A percentile compares a stretch with the other conserved stretches of the same genome.
phyloP scores from a whole-genome alignment of 2,329 filamentous ascomycete genomes.

The Neofusicoccum umdonicola region DNA sequence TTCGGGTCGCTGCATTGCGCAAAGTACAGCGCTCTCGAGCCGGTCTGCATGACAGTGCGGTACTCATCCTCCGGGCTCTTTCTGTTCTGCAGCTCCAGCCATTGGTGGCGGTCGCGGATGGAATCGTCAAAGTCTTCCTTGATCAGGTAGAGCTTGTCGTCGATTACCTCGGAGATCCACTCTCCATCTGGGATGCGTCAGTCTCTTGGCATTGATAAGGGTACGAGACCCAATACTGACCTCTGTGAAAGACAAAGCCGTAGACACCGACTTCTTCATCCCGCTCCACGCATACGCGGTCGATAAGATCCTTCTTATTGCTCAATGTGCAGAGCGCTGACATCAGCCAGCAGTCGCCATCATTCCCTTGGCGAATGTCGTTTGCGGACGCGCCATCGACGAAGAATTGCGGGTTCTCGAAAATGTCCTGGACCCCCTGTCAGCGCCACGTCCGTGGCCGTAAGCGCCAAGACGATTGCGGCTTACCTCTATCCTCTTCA shows the following conservation, averaged over 20 bases:
- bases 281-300: constrained; percentile 69
- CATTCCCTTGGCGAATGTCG: constrained; percentile 73
- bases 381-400: constrained; percentile 72
- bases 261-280: constrained; percentile 76
- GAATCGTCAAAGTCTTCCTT: constrained; percentile 74
- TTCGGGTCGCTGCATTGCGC: constrained; percentile 71
- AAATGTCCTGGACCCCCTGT: constrained; percentile 67
- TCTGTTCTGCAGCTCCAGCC: constrained; percentile 61
- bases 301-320: constrained; percentile 68
- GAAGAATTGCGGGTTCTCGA: constrained; percentile 72
- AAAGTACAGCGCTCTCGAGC: constrained; percentile 75
- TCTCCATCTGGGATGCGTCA: constrained; percentile 31
- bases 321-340: constrained; percentile 74
- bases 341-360: constrained; percentile 85
- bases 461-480: neutral
- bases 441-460: neutral
- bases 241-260: constrained; percentile 77
- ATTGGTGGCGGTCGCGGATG: constrained; percentile 68
- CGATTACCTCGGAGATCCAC: constrained; percentile 87
- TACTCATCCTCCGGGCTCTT: constrained; percentile 67
- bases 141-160: constrained; percentile 82
- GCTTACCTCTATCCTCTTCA: constrained; percentile 64
- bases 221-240: constrained; percentile 25
- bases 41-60: constrained; percentile 67
- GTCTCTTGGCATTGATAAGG: neutral